Evolutionary conservation across 2,329 filamentous ascomycete species (phyloP), one percentile per base, ranked within the genome.

Genomic region (Fusarium burgessii): DNA sequence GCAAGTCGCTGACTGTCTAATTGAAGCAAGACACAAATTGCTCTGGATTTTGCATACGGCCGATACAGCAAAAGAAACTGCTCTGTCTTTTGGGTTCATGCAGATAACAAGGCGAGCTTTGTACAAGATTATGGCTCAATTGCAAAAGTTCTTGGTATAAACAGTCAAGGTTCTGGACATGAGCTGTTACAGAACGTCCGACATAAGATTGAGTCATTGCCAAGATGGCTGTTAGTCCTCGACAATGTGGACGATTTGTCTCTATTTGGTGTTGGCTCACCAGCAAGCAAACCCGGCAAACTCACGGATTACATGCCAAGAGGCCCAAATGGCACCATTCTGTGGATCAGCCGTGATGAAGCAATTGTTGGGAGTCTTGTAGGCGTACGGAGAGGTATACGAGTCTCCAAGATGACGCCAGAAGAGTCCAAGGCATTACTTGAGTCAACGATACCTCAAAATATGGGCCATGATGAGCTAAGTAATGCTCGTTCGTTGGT

Each of bases 71-170:
- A 74, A 14, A 46, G 59, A 1, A 23, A 52, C 8, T 78, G 77
- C 54, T 80, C 77, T 0, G 71, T 83, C 4, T 81, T 82, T 61
- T 82, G 78, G 80, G 77, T 82, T 2, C 78, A 81, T 58, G 80
- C 80, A 14, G 75, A 80, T 52, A 78, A 58, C 50, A 66, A 76
- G 36, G 71, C 74, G 14, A 80, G 76, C 6, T 80, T 82, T 52
- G 45, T 61, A 4, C 69, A 77, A 13, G 77, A 77, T 61, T 82
- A 79, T 43, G 76, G 71, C 45, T 58, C 51, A 1, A 79, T 83
- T 42, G 78, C 78, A 0, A 73, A 52, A 36, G 67, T 58, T 6
- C 56, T 80, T 1, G 72, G 74, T 2, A 23, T 81, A 6, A 49
- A 61, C 4, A 32, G 25, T 11, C 65, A 62, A 42, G 59, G 76